These are phyloP conservation scores for Picochlorum costavermella DNA, from an alignment of 139 green algal species.

Conservation along the genomic window DNA sequence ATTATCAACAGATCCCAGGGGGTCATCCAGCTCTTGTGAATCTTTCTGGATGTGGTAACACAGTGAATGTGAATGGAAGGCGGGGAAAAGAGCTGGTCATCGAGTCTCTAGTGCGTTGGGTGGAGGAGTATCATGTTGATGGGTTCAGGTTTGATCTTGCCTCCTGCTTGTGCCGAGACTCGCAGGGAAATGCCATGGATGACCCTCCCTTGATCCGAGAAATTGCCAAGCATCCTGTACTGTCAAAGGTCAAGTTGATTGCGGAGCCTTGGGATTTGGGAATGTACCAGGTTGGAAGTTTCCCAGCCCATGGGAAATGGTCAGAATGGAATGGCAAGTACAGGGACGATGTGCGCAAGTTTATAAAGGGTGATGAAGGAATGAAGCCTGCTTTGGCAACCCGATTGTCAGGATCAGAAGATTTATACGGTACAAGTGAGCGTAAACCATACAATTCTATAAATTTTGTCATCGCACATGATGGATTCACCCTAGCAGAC, in stretches of 20 bases:
- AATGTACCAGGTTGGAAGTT: slow-evolving; percentile 83
- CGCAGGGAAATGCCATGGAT: slow-evolving; percentile 57
- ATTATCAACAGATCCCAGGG: slow-evolving; percentile 70
- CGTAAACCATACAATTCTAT: slow-evolving; percentile 80
- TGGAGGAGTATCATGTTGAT: slow-evolving; percentile 87
- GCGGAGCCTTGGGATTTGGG: slow-evolving; percentile 88
- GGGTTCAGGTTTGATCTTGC: slow-evolving; percentile 96
- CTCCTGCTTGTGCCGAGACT: slow-evolving; percentile 73
- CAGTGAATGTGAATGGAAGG: slow-evolving; percentile 79
- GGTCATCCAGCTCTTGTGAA: slow-evolving; percentile 62
- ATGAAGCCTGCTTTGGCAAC: slow-evolving; percentile 89
- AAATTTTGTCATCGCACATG: slow-evolving; percentile 94
- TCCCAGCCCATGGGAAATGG: slow-evolving; percentile 90
- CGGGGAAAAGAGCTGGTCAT: slow-evolving; percentile 68
- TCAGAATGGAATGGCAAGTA: slow-evolving; percentile 90
- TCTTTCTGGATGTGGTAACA: slow-evolving; percentile 85
- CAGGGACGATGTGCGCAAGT: slow-evolving; percentile 72
- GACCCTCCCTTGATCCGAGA: slow-evolving; percentile 75
- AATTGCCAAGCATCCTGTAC: slow-evolving; percentile 72
- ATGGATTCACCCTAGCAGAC: slow-evolving; percentile 92
- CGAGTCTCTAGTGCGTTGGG: slow-evolving; percentile 63
- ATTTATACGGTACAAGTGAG: slow-evolving; percentile 73
- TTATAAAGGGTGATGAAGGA: slow-evolving; percentile 64
- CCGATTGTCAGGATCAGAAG: slow-evolving; percentile 72
- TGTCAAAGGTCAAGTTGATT: slow-evolving; percentile 79